Conservation (phyloP, 345 rosid genomes). For the Citrus sp. region DNA sequence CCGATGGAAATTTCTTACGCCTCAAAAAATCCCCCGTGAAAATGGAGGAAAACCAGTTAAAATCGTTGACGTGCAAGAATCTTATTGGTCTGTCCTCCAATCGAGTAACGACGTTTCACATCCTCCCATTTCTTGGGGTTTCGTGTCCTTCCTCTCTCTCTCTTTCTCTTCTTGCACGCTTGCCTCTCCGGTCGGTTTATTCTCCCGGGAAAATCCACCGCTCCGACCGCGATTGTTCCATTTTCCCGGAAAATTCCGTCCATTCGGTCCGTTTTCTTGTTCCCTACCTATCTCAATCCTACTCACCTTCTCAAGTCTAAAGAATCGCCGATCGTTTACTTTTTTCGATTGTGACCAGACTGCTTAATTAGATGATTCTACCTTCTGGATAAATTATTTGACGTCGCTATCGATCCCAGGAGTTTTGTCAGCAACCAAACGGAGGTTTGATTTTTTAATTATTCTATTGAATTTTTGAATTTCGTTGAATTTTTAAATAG, state of each 20-base stretch:
- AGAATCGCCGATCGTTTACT: not conserved
- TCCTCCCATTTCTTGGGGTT: slow-evolving; percentile 14
- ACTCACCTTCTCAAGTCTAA: not conserved
- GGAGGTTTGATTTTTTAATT: not conserved
- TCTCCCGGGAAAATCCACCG: slow-evolving; percentile 30
- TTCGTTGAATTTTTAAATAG: not conserved
- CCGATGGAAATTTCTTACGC: not conserved
- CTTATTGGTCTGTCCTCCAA: slow-evolving; percentile 18
- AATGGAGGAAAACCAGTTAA: slow-evolving; percentile 28
- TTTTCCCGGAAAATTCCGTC: slow-evolving; percentile 4
- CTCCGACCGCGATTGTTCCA: slow-evolving; percentile 21
- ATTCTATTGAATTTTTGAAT: no score
- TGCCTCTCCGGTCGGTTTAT: slow-evolving; percentile 30
- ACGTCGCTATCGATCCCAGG: not conserved
- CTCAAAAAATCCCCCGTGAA: slow-evolving; percentile 22
- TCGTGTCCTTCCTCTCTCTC: not conserved
- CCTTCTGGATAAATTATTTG: not conserved
- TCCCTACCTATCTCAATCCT: not conserved
- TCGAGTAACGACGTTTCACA: not conserved
- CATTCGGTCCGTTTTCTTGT: not conserved
- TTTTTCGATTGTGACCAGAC: not conserved
- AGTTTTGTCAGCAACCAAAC: not conserved
- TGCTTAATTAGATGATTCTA: not conserved
- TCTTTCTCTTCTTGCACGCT: not conserved
- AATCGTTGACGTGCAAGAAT: slow-evolving; percentile 26